These are phyloP conservation scores for Cyberlindnera saturnus DNA, from an alignment of 805 yeast genomes.

Conservation along the genomic window DNA sequence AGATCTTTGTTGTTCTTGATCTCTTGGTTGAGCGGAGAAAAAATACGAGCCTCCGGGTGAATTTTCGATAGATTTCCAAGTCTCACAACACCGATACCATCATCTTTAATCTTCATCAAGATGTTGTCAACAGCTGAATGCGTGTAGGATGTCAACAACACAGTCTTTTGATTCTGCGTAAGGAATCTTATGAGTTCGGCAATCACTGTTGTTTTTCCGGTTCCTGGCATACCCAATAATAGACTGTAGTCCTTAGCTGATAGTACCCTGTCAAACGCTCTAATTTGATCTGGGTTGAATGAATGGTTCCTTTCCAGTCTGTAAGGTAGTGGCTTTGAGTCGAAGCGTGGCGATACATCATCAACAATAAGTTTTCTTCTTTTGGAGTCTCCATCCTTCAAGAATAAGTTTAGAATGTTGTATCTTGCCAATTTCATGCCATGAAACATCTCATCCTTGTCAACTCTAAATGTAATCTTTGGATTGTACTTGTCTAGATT, in stretches of 20 bases:
- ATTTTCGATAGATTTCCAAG: slow-evolving; percentile 57
- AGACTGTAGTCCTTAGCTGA: slow-evolving; percentile 69
- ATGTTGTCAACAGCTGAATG: slow-evolving; percentile 97
- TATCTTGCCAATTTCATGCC: slow-evolving; percentile 73
- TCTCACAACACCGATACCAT: slow-evolving; percentile 49
- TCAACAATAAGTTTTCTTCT: slow-evolving; percentile 31
- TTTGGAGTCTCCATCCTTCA: slow-evolving; percentile 32
- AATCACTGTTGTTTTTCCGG: slow-evolving; percentile 91
- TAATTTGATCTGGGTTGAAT: slow-evolving; percentile 66
- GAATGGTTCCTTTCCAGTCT: slow-evolving; percentile 8
- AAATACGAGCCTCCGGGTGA: slow-evolving; percentile 55
- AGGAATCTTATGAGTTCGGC: slow-evolving; percentile 63
- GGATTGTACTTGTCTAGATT: slow-evolving; percentile 5
- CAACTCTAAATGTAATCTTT: slow-evolving; percentile 51
- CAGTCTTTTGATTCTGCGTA: slow-evolving; percentile 54
- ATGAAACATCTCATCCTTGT: slow-evolving; percentile 70
- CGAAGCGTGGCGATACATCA: slow-evolving; percentile 24
- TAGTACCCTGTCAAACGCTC: slow-evolving; percentile 62
- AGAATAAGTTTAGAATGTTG: slow-evolving; percentile 66
- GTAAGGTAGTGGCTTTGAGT: slow-evolving; percentile 19
- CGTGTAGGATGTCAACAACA: slow-evolving; percentile 80
- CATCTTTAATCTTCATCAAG: slow-evolving; percentile 56
- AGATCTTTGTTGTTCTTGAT: slow-evolving; percentile 41
- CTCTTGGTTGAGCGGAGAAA: slow-evolving; percentile 38
- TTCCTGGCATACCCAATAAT: slow-evolving; percentile 96